A percentile compares a stretch with the other conserved stretches of the same genome.
phyloP scores from a whole-genome alignment of 2,329 filamentous ascomycete genomes.

The Camillea tinctor region DNA sequence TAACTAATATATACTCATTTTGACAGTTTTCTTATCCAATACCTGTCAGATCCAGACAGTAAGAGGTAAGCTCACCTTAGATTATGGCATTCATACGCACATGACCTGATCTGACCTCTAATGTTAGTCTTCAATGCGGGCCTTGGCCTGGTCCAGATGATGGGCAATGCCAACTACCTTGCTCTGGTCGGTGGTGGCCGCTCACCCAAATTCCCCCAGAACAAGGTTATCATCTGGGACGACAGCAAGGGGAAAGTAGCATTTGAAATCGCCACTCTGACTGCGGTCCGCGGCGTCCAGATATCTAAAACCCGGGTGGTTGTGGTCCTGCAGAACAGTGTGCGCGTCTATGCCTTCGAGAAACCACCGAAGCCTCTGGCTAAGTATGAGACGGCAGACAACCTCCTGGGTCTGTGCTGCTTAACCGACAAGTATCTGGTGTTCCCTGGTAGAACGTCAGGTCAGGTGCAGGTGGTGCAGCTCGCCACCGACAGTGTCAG shows the following conservation, averaged over 20 bases:
- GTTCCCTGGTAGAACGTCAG: constrained; percentile 82
- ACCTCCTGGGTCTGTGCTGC: constrained; percentile 76
- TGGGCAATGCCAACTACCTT: constrained; percentile 81
- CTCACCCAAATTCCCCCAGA: constrained; percentile 80
- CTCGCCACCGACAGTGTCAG: constrained; percentile 77
- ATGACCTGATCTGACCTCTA: constrained; percentile 6
- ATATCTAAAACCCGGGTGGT: constrained; percentile 75
- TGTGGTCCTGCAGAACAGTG: constrained; percentile 77
- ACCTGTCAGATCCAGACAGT: constrained; percentile 66
- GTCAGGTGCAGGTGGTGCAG: constrained; percentile 87
- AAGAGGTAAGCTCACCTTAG: constrained; percentile 37
- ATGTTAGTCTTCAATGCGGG: constrained; percentile 66
- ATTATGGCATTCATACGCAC: not conserved
- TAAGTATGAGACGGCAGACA: constrained; percentile 82
- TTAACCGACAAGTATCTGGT: constrained; percentile 71
- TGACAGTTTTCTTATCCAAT: constrained; percentile 69
- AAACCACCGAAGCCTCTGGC: constrained; percentile 68
- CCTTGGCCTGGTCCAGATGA: constrained; percentile 80
- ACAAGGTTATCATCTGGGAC: constrained; percentile 94
- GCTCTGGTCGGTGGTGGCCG: constrained; percentile 87
- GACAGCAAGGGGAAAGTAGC: constrained; percentile 71
- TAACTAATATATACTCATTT: constrained; percentile 24
- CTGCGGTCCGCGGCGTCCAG: constrained; percentile 76
- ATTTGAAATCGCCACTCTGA: constrained; percentile 77
- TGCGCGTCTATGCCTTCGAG: constrained; percentile 78